Base-by-base conservation (phyloP, 768 basidiomycete species). In the Tricholoma flavovirens region DNA sequence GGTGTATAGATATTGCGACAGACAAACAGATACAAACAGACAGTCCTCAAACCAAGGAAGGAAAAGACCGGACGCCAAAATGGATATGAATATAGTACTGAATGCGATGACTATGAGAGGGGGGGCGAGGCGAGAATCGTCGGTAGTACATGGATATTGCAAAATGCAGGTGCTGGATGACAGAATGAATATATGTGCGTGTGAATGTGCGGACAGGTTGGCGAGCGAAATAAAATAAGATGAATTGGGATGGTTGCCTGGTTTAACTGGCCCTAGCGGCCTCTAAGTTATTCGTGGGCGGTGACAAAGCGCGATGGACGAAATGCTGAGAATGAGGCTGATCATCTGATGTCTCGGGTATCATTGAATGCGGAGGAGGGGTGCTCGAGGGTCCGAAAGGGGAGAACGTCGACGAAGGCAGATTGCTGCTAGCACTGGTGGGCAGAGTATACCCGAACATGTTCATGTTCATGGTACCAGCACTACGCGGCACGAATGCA, bases 221-320 rank as follows among this genome's bases (percentile, higher is more conserved):
- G 14, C 26, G 46, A 49, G 46, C 30, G 26, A 49, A 49, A 49
- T 49, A 49, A 49, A 17, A 30, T 49, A 45, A 45, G 21, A 64
- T 53, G 54, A 60, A 56, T 60, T 43, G 30, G 40, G 53, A 63
- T 53, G 61, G 55, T 60, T 62, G 59, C 58, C 53, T 55, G 61
- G 52, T 61, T 56, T 69, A 77, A 60, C 73, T 68, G 63, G 73
- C 76, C 67, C 74, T 72, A 61, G 75, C 67, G 67, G 76, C 75
- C 69, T 80, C 78, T 79, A 79, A 53, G 64, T 74, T 69, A 60
- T 58, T 68, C 65, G 63, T 61, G 59, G 70, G 40, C 40, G 52
- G 68, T 56, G 71, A 68, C 56, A 69, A 67, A 56, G 63, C 65
- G 60, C 61, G 64, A 66, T 70, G 69, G 51, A 36, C 57, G 57